Evolutionary conservation across 2,329 filamentous ascomycete species (phyloP), one percentile per base, ranked within the genome.

Genomic region (Alternaria sp.): DNA sequence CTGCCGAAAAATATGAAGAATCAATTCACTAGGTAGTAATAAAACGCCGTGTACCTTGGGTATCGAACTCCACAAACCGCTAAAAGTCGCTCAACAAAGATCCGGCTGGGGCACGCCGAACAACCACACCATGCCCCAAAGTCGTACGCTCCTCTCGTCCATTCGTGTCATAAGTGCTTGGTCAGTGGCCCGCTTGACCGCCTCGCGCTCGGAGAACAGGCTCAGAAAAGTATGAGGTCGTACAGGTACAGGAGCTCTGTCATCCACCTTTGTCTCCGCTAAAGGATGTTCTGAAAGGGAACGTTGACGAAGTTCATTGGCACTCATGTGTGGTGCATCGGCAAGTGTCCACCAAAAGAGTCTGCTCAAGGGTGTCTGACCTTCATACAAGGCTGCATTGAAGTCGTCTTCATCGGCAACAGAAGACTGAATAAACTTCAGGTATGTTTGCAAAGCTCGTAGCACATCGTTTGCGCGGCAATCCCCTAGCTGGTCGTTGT

Each of bases 401-500:
- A 79, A 77, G 2, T 30, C 28, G 10, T 61, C 45, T 5, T 53
- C 25, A 21, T 71, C 59, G 11, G 21, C 47, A 5, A 66, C 46
- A 7, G 71, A 65, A 4, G 26, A 44, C 10, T 67, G 67, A 3
- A 76, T 33, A 25, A 75, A 75, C 41, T 66, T 57, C 2, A 73
- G 33, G 47, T 79, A 79, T 1, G 74, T 70, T 57, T 74, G 77
- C 14, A 79, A 47, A n/a, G 66, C 66, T 15, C 78, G 65, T 4
- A 77, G 61, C 7, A 71, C 64, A 41, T 81, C 78, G 44, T 80
- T 79, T 9, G 67, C 60, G 11, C 71, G 65, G 43, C 75, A 78
- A 41, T 76, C 73, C 1, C 20, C 14, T 21, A 75, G 49, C 44
- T 77, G 75, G 6, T 60, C 20, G 20, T 71, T 72, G 12, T 71